These are phyloP conservation scores for Lichtheimia corymbifera DNA, from an alignment of 371 early-diverging fungal species.

Conservation along the genomic window DNA sequence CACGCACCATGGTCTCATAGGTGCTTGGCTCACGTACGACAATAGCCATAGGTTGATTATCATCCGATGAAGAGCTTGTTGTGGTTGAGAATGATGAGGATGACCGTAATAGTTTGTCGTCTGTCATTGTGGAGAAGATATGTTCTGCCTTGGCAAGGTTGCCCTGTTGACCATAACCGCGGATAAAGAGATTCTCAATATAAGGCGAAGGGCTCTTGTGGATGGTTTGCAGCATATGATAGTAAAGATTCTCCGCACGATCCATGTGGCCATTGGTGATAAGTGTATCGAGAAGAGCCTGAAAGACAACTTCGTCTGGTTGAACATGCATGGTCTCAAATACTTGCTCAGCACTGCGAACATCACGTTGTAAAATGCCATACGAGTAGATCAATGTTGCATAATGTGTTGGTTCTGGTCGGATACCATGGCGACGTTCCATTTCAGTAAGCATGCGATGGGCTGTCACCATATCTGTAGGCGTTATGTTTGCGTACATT, in stretches of 20 bases:
- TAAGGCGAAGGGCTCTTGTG: conserved; percentile 53
- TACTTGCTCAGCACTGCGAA: conserved; percentile 51
- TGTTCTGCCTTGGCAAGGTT: conserved; percentile 46
- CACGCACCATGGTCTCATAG: conserved; percentile 64
- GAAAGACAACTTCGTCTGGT: conserved; percentile 60
- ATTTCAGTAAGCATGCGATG: conserved; percentile 54
- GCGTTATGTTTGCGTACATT: conserved; percentile 58
- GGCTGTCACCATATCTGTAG: conserved; percentile 66
- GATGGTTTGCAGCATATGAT: conserved; percentile 21
- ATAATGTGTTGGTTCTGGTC: conserved; percentile 60
- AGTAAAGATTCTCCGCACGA: conserved; percentile 49
- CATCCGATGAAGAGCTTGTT: too few relatives aligned
- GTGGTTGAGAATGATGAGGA: background rate
- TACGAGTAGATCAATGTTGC: conserved; percentile 65
- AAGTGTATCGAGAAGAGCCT: conserved; percentile 60
- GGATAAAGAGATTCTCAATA: conserved; percentile 67
- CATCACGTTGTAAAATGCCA: conserved; percentile 57
- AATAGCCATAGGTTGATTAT: background rate
- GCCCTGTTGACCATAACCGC: conserved; percentile 55
- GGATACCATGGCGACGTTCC: conserved; percentile 42
- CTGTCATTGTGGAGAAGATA: conserved; percentile 58
- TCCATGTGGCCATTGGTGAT: conserved; percentile 47
- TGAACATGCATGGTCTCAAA: conserved; percentile 54
- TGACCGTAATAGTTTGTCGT: conserved; percentile 32
- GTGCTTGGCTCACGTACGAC: conserved; percentile 66